phyloP scores from a whole-genome alignment of 305 asterid species.

The Caryopteris hybrid region DNA sequence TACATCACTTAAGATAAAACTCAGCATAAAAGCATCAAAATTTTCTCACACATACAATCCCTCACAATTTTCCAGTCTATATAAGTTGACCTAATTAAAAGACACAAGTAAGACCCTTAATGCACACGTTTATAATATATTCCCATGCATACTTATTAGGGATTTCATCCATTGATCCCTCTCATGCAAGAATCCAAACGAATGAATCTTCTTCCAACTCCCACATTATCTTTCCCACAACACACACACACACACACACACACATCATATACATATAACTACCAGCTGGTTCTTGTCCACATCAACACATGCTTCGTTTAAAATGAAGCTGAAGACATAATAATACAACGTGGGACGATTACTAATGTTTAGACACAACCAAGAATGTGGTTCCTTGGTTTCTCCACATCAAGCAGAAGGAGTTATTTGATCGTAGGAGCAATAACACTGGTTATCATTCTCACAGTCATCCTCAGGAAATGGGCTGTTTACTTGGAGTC shows the following conservation, averaged over 20 bases:
- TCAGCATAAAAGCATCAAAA: slow-evolving; percentile 8
- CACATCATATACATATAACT: background rate
- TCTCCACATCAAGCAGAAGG: slow-evolving; percentile 44
- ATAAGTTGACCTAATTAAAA: slow-evolving; percentile 22
- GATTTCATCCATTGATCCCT: background rate
- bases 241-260: too few relatives aligned
- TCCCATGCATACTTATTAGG: slow-evolving; percentile 31
- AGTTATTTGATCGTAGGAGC: slow-evolving; percentile 52
- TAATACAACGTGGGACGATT: background rate
- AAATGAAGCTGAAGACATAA: slow-evolving; percentile 11
- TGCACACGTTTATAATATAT: slow-evolving; percentile 14
- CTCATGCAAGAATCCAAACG: slow-evolving; percentile 29
- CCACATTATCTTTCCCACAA: too few relatives aligned
- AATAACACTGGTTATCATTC: slow-evolving; percentile 37
- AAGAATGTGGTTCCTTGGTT: slow-evolving; percentile 55
- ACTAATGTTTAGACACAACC: slow-evolving; percentile 11
- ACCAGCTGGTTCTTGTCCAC: background rate
- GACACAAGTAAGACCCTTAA: slow-evolving; percentile 46
- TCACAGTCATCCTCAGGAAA: slow-evolving; percentile 42
- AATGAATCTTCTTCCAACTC: slow-evolving; percentile 37
- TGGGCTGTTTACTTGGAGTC: slow-evolving; percentile 30
- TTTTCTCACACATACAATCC: background rate
- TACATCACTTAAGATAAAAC: slow-evolving; percentile 24
- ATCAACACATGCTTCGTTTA: background rate
- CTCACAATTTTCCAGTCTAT: slow-evolving; percentile 1